Evolutionary conservation across 768 basidiomycete species (phyloP), one percentile per base, ranked within the genome.

Genomic region (Boletus rubropictus): DNA sequence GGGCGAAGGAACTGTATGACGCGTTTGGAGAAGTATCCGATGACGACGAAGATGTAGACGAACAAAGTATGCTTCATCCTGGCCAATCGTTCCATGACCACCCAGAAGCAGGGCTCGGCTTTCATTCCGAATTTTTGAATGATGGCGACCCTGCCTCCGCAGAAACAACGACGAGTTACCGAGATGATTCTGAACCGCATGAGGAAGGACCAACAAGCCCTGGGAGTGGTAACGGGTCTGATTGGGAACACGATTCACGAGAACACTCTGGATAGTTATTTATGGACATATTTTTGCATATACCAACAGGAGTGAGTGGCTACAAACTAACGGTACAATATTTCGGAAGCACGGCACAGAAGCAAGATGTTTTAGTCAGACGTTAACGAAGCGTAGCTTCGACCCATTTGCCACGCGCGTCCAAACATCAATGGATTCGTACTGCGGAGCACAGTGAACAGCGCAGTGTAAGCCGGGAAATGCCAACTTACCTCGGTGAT

Each of bases 21-120:
- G 94, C 95, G 15, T 98, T 98, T 68, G 92, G 91, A 29, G 91
- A 92, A 60, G 76, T 83, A 22, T 86, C 84, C 25, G 92, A 90
- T 50, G 86, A 89, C 37, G 86, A 86, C 48, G 86, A 89, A 38
- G 83, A 87, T 42, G 81, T 70, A 12, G 80, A 89, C 57, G 92
- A 93, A 61, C 75, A 76, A 52, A 82, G 83, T 0, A 78, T 77
- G 25, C 69, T 94, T 42, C 73, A 75, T 6, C 60, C 65, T 18
- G 67, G 70, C 24, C 52, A 32, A 35, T 65, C 60, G 24, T 67
- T 69, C 6, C 51, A 58, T 36, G 66, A 66, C 29, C 70, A 49
- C 48, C 60, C 63, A 31, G 69, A 67, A 11, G 72, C 70, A 2
- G 68, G 55, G 21, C 54, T 80, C 2, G 78, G 74, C 2, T 85